Percentiles rank a stretch among this genome's conserved stretches.
Conservation (phyloP, 805 yeast genomes). For the Sungouiella thailandica region DNA sequence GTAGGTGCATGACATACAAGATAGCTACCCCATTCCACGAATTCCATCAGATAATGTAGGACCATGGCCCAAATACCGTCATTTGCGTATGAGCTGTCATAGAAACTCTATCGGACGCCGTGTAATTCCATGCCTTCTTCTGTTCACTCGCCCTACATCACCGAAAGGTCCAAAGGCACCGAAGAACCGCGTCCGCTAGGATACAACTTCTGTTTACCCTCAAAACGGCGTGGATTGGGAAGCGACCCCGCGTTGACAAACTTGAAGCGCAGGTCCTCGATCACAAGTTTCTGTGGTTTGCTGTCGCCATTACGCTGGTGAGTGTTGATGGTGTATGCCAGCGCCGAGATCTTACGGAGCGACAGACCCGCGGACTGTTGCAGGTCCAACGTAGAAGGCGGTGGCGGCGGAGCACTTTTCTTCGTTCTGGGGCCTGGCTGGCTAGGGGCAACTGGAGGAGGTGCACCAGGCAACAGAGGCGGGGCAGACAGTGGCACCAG, state of each 20-base stretch:
- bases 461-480: slow-evolving; percentile 13
- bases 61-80: no score
- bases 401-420: slow-evolving; percentile 28
- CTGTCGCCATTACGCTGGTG: slow-evolving; percentile 18
- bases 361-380: slow-evolving; percentile 46
- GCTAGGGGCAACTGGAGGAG: slow-evolving; percentile 17
- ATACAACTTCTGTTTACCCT: slow-evolving; percentile 65
- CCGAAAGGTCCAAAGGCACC: slow-evolving; percentile 69
- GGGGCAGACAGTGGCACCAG: slow-evolving; percentile 12
- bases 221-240: slow-evolving; percentile 84
- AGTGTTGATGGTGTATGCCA: slow-evolving; percentile 58
- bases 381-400: slow-evolving; percentile 25
- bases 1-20: neutral
- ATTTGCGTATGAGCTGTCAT: no score
- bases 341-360: slow-evolving; percentile 57
- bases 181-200: slow-evolving; percentile 95
- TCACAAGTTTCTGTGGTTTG: slow-evolving; percentile 31
- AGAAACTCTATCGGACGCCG: no score
- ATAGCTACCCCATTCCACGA: neutral
- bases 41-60: neutral
- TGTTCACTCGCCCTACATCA: neutral
- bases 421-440: slow-evolving; percentile 7
- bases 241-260: slow-evolving; percentile 64
- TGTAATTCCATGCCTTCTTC: no score
- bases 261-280: slow-evolving; percentile 67